phyloP scores from a whole-genome alignment of 2,329 filamentous ascomycete species.

The Colletotrichum sp. region DNA sequence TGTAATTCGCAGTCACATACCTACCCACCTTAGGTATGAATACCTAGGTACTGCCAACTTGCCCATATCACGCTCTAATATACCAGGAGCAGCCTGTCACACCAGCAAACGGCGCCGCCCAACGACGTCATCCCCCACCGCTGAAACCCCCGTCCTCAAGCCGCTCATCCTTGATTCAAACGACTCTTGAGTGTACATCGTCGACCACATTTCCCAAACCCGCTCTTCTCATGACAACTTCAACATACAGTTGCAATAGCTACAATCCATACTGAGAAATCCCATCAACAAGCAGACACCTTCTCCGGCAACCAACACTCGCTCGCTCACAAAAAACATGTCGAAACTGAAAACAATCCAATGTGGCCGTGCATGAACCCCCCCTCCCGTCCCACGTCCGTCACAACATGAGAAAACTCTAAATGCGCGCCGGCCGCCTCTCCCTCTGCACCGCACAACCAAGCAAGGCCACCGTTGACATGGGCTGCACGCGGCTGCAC shows the following conservation, averaged over 20 bases:
- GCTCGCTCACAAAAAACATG: neutral
- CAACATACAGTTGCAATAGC: accelerated
- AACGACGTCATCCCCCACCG: constrained; percentile 2
- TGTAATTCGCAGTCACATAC: neutral
- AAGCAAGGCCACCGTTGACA: neutral
- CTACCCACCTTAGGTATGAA: no score
- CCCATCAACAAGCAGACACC: accelerated
- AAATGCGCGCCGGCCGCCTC: neutral
- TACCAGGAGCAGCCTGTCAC: neutral
- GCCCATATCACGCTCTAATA: neutral
- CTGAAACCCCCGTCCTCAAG: neutral
- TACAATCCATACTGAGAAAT: neutral
- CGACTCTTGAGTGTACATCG: neutral
- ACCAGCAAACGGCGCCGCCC: neutral
- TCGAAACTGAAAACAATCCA: neutral
- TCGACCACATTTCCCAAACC: neutral
- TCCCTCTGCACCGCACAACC: neutral
- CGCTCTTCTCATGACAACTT: neutral
- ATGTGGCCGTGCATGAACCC: neutral
- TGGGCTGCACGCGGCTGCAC: neutral
- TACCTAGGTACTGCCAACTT: neutral
- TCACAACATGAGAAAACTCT: constrained; percentile 4
- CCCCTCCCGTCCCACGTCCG: neutral
- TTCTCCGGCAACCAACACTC: neutral
- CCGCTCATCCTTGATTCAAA: neutral